phyloP scores from a whole-genome alignment of 345 rosid genomes.

The rapeseed (Brassica napus) region DNA sequence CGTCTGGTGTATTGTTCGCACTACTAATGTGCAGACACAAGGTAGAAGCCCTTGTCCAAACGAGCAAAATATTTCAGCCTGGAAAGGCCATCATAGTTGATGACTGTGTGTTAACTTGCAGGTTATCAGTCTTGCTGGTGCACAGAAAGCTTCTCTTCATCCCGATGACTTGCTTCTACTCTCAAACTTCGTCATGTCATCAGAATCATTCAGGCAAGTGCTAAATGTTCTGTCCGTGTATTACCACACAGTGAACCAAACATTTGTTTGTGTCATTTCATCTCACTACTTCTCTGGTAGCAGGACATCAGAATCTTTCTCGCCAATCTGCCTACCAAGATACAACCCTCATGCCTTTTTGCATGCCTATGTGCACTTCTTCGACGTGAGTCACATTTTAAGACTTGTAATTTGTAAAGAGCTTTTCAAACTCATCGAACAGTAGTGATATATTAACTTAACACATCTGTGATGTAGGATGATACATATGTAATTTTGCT shows the following conservation, averaged over 20 bases:
- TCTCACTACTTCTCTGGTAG: constrained; percentile 24
- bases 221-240: not conserved
- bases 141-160: constrained; percentile 96
- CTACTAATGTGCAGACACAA: constrained; percentile 82
- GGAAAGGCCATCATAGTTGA: not conserved
- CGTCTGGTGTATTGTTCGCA: constrained; percentile 83
- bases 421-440: constrained; percentile 3
- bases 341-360: constrained; percentile 94
- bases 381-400: constrained; percentile 71
- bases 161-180: constrained; percentile 95
- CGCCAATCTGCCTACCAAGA: constrained; percentile 97
- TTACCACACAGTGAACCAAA: not conserved
- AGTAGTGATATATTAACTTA: not conserved
- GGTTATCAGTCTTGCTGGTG: constrained; percentile 96
- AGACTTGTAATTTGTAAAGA: not conserved
- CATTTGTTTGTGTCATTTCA: constrained; percentile 2
- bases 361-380: constrained; percentile 90
- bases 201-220: constrained; percentile 91
- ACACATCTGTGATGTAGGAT: constrained; percentile 50
- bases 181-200: constrained; percentile 84
- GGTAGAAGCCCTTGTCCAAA: constrained; percentile 41
- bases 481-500: constrained; percentile 92
- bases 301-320: constrained; percentile 98
- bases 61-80: not conserved
- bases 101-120: constrained; percentile 38